These are phyloP conservation scores for Pistacia atlantica DNA, from an alignment of 345 rosid species.

Conservation along the genomic window DNA sequence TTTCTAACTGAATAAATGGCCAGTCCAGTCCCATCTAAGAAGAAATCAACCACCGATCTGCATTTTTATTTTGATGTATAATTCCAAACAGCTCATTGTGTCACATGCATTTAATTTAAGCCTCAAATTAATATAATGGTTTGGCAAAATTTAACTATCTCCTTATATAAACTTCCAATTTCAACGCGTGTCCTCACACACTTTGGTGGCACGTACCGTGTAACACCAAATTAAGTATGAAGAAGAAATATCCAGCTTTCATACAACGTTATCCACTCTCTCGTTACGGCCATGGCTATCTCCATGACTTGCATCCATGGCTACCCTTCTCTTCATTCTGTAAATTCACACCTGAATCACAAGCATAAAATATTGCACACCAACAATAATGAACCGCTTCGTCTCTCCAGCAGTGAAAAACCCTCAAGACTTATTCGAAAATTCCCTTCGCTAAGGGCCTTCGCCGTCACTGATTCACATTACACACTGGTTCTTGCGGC, in stretches of 20 bases:
- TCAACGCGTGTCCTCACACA: too few species aligned
- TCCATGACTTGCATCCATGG: slow-evolving; percentile 18
- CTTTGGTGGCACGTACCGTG: too few species aligned
- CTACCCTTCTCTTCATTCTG: slow-evolving; percentile 11
- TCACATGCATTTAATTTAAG: too few species aligned
- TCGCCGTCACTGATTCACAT: slow-evolving; percentile 16
- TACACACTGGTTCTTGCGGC: slow-evolving; percentile 19
- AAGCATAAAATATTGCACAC: background rate
- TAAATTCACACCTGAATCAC: slow-evolving; percentile 13
- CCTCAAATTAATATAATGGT: too few species aligned
- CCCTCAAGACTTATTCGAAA: background rate
- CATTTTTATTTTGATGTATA: too few species aligned
- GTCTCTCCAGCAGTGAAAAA: background rate
- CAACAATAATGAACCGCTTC: background rate
- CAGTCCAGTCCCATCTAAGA: too few species aligned
- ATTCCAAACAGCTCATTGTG: too few species aligned
- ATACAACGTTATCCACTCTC: background rate
- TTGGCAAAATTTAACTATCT: too few species aligned
- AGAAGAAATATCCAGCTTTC: background rate
- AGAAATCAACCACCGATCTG: too few species aligned
- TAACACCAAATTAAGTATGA: too few species aligned
- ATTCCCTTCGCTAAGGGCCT: background rate
- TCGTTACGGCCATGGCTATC: background rate
- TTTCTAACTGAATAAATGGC: too few species aligned
- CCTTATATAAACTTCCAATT: too few species aligned